Conservation (phyloP, 352 stramenopile species). For the Phytophthora idaei region DNA sequence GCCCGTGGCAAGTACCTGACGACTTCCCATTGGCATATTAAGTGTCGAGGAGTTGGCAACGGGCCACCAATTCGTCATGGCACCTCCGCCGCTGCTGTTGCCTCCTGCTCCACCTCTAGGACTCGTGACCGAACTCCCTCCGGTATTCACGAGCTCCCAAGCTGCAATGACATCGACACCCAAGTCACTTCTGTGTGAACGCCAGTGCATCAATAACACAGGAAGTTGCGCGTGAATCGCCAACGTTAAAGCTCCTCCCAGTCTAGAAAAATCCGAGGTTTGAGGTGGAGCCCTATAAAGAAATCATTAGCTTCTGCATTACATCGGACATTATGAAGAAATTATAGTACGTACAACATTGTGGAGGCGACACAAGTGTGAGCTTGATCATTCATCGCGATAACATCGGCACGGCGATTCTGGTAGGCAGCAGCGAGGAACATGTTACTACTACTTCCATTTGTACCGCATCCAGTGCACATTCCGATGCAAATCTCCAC, state of each 20-base stretch:
- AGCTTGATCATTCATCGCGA: conserved; percentile 41
- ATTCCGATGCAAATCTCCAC: conserved; percentile 50
- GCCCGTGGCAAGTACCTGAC: conserved; percentile 19
- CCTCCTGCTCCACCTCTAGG: conserved; percentile 30
- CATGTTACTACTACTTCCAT: conserved; percentile 24
- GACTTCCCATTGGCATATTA: neutral
- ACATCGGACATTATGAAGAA: neutral
- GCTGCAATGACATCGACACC: conserved; percentile 28
- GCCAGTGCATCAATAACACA: conserved; percentile 58
- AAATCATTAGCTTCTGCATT: neutral
- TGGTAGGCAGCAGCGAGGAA: conserved; percentile 61
- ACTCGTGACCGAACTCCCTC: conserved; percentile 28
- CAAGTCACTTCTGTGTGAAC: conserved; percentile 21
- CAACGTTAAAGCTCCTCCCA: conserved; percentile 52
- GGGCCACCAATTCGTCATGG: conserved; percentile 32
- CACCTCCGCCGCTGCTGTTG: conserved; percentile 33
- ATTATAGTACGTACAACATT: conserved; percentile 24
- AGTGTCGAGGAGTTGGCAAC: conserved; percentile 24
- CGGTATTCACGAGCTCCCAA: conserved; percentile 31
- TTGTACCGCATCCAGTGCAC: conserved; percentile 23
- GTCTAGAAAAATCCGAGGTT: conserved; percentile 55
- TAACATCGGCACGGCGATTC: conserved; percentile 62
- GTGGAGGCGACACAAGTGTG: conserved; percentile 38
- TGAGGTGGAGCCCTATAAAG: conserved; percentile 44
- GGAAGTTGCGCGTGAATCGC: conserved; percentile 47